Percentiles rank a stretch among this genome's conserved stretches.
These are phyloP conservation scores for Dendrobium chrysotoxum DNA, from an alignment of 106 monocot genomes.

Conservation along the genomic window DNA sequence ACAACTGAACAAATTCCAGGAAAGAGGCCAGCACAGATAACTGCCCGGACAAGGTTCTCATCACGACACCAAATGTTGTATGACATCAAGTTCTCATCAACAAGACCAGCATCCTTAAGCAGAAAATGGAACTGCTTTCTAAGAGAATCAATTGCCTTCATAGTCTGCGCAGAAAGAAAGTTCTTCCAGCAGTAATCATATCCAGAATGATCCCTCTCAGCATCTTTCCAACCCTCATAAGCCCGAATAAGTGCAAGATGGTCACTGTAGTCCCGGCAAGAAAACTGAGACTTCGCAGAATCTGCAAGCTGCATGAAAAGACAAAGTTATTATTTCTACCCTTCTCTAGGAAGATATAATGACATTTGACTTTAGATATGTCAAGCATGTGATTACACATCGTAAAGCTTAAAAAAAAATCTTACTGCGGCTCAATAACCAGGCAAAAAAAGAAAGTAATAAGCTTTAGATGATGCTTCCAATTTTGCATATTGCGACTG, in stretches of 20 bases:
- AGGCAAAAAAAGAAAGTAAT: neutral
- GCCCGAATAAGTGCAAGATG: slow-evolving; percentile 92
- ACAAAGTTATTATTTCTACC: neutral
- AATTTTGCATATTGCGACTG: too few species aligned
- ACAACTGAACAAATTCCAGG: slow-evolving; percentile 97
- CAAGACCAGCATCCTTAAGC: slow-evolving; percentile 71
- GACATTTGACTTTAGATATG: too few species aligned
- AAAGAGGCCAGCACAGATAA: slow-evolving; percentile 90
- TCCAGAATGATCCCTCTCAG: slow-evolving; percentile 77
- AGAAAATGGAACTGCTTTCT: slow-evolving; percentile 79
- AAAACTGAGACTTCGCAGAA: slow-evolving; percentile 89
- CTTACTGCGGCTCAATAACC: neutral
- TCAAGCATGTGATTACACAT: neutral
- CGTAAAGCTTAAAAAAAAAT: neutral
- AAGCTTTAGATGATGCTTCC: too few species aligned
- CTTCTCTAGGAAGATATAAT: neutral
- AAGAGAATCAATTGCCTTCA: slow-evolving; percentile 90
- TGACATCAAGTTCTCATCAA: slow-evolving; percentile 40
- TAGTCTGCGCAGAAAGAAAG: slow-evolving; percentile 88
- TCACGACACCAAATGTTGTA: slow-evolving; percentile 83
- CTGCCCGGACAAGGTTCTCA: slow-evolving; percentile 81
- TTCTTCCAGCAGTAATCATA: slow-evolving; percentile 99
- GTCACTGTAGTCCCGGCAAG: slow-evolving; percentile 87
- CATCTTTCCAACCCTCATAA: slow-evolving; percentile 88
- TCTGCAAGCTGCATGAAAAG: slow-evolving; percentile 77